A percentile compares a stretch with the other conserved stretches of the same genome.
Evolutionary conservation across 2,329 filamentous ascomycete species (phyloP).

Genomic region (Penicillium sp.): DNA sequence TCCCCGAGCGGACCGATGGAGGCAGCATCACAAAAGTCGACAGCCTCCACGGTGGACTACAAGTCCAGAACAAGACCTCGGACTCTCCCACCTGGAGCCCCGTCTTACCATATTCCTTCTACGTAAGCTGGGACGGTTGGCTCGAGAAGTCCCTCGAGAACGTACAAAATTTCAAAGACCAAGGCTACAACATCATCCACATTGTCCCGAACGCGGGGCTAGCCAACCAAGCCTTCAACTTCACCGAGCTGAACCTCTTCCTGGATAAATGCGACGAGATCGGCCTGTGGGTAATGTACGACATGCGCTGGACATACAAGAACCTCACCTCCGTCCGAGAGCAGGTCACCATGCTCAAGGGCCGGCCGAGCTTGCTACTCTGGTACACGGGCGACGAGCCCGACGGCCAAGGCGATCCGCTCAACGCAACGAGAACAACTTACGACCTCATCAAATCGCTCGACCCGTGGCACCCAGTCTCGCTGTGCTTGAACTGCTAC

Average conservation of each 20-base stretch:
- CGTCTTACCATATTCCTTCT: slow-evolving; percentile 52
- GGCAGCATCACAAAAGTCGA: slow-evolving; percentile 53
- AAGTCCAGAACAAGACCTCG: slow-evolving; percentile 41
- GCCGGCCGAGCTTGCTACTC: slow-evolving; percentile 38
- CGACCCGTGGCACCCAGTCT: slow-evolving; percentile 64
- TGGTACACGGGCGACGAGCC: slow-evolving; percentile 58
- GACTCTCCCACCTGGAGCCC: slow-evolving; percentile 34
- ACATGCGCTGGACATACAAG: slow-evolving; percentile 46
- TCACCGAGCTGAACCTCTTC: slow-evolving; percentile 40
- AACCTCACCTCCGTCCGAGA: slow-evolving; percentile 40
- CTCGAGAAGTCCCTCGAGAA: slow-evolving; percentile 38
- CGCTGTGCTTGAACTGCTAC: slow-evolving; percentile 61
- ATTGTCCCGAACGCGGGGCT: slow-evolving; percentile 44
- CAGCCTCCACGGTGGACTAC: slow-evolving; percentile 49
- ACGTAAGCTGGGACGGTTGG: slow-evolving; percentile 45
- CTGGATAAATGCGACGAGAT: slow-evolving; percentile 47
- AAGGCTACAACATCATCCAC: slow-evolving; percentile 53
- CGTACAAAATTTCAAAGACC: slow-evolving; percentile 41
- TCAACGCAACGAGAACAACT: slow-evolving; percentile 48
- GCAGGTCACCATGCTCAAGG: slow-evolving; percentile 28
- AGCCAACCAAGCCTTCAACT: slow-evolving; percentile 42
- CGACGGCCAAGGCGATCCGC: slow-evolving; percentile 59
- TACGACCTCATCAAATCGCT: slow-evolving; percentile 51
- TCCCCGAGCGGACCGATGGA: slow-evolving; percentile 45
- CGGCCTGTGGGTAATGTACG: slow-evolving; percentile 52